Evolutionary conservation across 805 yeast genomes (phyloP), one percentile per base, ranked within the genome.

Genomic region (Starmerella sp.): DNA sequence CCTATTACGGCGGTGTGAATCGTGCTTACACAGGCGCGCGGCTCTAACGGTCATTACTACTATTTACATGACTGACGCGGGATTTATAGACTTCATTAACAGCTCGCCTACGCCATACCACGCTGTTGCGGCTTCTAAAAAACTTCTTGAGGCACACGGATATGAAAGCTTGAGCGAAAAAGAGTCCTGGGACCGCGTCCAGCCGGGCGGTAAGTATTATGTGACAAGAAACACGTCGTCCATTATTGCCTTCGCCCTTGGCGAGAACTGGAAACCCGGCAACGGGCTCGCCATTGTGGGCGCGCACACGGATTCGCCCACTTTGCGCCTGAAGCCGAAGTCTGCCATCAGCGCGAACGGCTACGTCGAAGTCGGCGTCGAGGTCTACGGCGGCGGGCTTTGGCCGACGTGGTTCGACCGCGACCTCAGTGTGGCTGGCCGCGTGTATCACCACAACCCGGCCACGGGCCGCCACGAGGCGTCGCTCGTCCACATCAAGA

Each of bases 391-490:
- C 54, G 97, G 97, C 37, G 93, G 96, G 51, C 82, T 90, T 54
- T 93, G 97, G 81, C 96, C 87, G 67, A 80, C 96, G 5, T 91
- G 97, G 97, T 91, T 93, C 66, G 98, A 91, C 69, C 80, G 97
- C 57, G 97, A 91, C 68, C 76, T 93, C 62, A 77, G 91, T 39
- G 73, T 89, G 57, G 97, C 97, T 8, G 98, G 98, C 14, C 76
- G 97, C 61, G 95, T 91, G 1, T 83, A 83, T 66, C 84, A 86
- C 15, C 75, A 71, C 42, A 76, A 76, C 36, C 58, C 66, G 28
- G 83, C 79, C 8, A 46, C 49, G 2, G 49, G 39, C 39, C 34
- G 32, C 15, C 32, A 48, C 11, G 77, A 79, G 49, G 78, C 95
- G 3, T 81, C 76, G 64, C 74, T 93, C 57, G 79, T 93, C 56